phyloP scores from a whole-genome alignment of 78 protist species.

The Anaeramoeba ignava region DNA sequence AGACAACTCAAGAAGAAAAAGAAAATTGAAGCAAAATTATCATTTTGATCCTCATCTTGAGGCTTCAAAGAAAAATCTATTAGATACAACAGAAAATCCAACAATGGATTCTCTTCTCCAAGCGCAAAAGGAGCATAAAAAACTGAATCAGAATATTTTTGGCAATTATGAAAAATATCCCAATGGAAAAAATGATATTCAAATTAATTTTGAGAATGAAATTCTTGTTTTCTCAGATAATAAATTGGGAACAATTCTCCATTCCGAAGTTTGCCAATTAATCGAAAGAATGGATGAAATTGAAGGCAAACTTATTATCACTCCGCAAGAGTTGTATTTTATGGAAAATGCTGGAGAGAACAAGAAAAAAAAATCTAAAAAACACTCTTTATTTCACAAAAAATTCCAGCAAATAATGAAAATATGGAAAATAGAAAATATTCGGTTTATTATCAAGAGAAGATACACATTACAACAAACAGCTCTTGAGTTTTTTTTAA shows the following conservation, averaged over 20 bases:
- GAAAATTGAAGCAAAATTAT: neutral
- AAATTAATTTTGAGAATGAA: neutral
- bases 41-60: neutral
- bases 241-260: too few relatives aligned
- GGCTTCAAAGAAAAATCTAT: neutral
- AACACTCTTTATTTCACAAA: neutral
- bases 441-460: neutral
- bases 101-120: neutral
- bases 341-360: too few relatives aligned
- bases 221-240: neutral
- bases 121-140: neutral
- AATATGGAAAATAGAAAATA: neutral
- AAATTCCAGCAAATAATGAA: neutral
- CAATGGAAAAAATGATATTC: neutral
- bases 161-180: neutral
- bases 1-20: neutral
- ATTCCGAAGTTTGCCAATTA: too few relatives aligned
- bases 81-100: neutral
- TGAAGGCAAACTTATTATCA: neutral
- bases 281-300: too few relatives aligned
- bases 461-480: neutral
- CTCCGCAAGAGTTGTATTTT: neutral
- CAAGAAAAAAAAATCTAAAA: neutral
- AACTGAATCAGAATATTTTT: neutral
- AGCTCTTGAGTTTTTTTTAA: neutral